Evolutionary conservation across 345 rosid genomes (phyloP).

Genomic region (Litchi chinensis): DNA sequence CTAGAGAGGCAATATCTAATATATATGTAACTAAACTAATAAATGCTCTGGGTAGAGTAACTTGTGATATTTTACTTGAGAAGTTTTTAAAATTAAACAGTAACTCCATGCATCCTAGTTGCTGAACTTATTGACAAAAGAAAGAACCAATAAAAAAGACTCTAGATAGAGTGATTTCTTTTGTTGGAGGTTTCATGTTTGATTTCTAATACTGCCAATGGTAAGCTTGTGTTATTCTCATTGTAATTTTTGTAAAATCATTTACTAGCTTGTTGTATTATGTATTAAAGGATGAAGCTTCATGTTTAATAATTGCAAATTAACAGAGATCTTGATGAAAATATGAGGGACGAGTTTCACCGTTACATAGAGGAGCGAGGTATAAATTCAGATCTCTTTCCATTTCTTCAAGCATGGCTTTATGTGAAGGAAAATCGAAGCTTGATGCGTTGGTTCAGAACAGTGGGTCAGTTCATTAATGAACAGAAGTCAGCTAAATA

Average conservation of each 20-base stretch:
- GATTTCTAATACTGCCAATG: too few relatives aligned
- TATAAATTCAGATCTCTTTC: conserved; percentile 75
- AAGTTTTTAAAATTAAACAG: not conserved
- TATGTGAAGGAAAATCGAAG: conserved; percentile 84
- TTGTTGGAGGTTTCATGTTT: too few relatives aligned
- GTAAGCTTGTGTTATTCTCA: too few relatives aligned
- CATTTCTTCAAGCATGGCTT: conserved; percentile 91
- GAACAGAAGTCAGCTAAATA: conserved; percentile 33
- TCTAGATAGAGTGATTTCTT: too few relatives aligned
- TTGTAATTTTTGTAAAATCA: not conserved
- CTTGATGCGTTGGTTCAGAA: conserved; percentile 75
- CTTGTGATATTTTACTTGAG: not conserved
- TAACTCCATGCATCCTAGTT: not conserved
- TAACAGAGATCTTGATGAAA: conserved; percentile 75
- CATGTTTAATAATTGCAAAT: not conserved
- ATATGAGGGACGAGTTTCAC: conserved; percentile 80
- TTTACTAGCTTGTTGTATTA: not conserved
- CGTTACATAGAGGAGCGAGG: conserved; percentile 79
- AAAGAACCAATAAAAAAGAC: too few relatives aligned
- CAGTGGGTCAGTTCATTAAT: conserved; percentile 65
- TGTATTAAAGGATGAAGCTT: not conserved
- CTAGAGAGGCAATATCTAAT: not conserved
- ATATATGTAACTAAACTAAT: not conserved
- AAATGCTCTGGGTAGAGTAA: not conserved
- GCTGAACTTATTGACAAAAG: not conserved